Conservation (phyloP, 495 filamentous ascomycete genomes). For the Talaromyces trachyspermus region DNA sequence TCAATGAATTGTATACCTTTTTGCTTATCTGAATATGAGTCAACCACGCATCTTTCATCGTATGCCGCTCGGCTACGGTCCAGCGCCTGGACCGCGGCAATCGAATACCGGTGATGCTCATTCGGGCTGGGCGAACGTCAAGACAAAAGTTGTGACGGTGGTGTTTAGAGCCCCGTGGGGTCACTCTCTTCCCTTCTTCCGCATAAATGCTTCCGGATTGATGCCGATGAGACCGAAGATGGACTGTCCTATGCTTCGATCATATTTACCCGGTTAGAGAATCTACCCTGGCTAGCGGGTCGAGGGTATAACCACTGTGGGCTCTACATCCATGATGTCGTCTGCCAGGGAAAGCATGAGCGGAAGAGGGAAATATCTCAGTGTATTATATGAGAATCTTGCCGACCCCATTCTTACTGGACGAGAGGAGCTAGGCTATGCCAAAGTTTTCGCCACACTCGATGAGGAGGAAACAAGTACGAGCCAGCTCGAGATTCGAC, state of each 20-base stretch:
- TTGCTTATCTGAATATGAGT: not conserved
- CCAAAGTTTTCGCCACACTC: not conserved
- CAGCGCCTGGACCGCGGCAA: not conserved
- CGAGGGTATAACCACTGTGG: not conserved
- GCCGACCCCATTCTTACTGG: constrained; percentile 1
- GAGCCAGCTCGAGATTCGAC: not conserved
- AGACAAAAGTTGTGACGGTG: not conserved
- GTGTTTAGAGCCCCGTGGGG: not conserved
- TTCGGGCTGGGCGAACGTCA: not conserved
- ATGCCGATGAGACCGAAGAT: constrained; percentile 58
- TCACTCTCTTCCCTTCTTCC: not conserved
- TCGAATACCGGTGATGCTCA: not conserved
- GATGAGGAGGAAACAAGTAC: not conserved
- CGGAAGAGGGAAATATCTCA: not conserved
- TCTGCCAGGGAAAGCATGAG: not conserved
- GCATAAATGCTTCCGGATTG: constrained; percentile 48
- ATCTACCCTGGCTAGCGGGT: not conserved
- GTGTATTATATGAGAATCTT: not conserved
- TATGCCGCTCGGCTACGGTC: constrained; percentile 9
- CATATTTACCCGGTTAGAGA: not conserved
- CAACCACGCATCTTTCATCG: not conserved
- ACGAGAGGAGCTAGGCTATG: not conserved
- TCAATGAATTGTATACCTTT: not conserved
- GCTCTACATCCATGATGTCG: not conserved
- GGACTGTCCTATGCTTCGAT: constrained; percentile 50